Evolutionary conservation across 306 rosid species (phyloP).

Genomic region (Calophaca sinica): DNA sequence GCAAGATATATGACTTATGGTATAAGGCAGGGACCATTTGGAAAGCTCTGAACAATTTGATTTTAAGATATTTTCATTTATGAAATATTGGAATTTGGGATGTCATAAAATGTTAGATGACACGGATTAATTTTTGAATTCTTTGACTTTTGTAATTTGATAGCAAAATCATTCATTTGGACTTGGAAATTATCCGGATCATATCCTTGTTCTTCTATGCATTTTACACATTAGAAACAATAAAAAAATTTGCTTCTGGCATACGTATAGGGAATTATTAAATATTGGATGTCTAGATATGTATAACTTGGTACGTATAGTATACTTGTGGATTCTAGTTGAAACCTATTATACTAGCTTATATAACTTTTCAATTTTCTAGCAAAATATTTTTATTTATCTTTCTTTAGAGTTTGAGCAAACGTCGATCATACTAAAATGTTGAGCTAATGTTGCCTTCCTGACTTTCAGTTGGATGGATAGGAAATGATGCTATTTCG

Average conservation of each 20-base stretch:
- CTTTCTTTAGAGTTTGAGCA: slow-evolving; percentile 30
- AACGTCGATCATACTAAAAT: slow-evolving; percentile 4
- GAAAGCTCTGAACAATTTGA: too few relatives aligned
- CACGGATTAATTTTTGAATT: background rate
- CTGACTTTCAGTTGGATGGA: slow-evolving; percentile 88
- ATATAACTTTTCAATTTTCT: background rate
- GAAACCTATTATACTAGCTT: slow-evolving; percentile 25
- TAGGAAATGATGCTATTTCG: slow-evolving; percentile 85
- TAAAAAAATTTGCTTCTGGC: background rate
- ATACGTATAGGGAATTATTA: background rate
- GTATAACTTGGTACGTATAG: slow-evolving; percentile 3
- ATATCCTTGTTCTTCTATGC: slow-evolving; percentile 9
- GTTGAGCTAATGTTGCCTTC: slow-evolving; percentile 49
- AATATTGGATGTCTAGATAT: background rate
- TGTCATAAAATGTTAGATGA: slow-evolving; percentile 1
- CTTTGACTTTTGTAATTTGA: background rate
- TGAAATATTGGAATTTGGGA: slow-evolving; percentile 17
- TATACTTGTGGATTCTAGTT: background rate
- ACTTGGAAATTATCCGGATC: slow-evolving; percentile 26
- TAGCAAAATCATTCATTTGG: background rate
- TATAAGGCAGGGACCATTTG: too few relatives aligned
- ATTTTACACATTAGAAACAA: slow-evolving; percentile 24
- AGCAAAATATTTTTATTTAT: slow-evolving; percentile 25
- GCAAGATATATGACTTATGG: too few relatives aligned
- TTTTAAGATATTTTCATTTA: slow-evolving; percentile 1